A percentile compares a stretch with the other conserved stretches of the same genome.
phyloP scores from a whole-genome alignment of 163 green algal genomes.

The Coccomyxa subellipsoidea region DNA sequence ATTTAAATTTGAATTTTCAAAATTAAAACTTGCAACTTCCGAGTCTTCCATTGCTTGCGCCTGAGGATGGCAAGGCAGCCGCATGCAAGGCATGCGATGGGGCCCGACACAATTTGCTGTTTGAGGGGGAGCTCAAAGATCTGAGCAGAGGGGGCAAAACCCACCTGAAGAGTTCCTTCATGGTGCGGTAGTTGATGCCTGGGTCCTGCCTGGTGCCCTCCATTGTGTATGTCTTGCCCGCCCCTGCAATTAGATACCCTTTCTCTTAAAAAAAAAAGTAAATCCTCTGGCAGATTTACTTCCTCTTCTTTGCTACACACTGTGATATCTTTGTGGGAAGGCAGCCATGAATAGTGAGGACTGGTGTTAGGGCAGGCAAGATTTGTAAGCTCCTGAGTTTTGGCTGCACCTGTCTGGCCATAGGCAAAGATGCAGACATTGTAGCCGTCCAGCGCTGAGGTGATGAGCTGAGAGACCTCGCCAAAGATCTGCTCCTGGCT shows the following conservation, averaged over 20 bases:
- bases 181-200: constrained; percentile 59
- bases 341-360: too few species aligned
- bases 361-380: too few species aligned
- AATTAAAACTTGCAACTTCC: too few species aligned
- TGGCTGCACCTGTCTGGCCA: constrained; percentile 63
- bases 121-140: neutral
- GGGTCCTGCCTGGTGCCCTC: constrained; percentile 47
- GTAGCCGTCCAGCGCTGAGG: constrained; percentile 66
- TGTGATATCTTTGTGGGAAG: too few species aligned
- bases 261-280: neutral
- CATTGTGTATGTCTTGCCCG: constrained; percentile 94
- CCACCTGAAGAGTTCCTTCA: constrained; percentile 55
- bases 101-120: neutral
- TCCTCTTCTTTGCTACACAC: neutral
- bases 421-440: constrained; percentile 64
- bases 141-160: neutral
- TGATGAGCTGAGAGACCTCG: constrained; percentile 64
- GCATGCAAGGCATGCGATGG: neutral
- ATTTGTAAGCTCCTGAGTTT: neutral
- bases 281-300: neutral
- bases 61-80: neutral
- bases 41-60: too few species aligned
- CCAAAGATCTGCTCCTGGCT: constrained; percentile 62
- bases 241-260: neutral
- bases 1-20: too few species aligned